Conservation (phyloP, 2,329 filamentous ascomycete genomes). For the Elsinoe ampelina region DNA sequence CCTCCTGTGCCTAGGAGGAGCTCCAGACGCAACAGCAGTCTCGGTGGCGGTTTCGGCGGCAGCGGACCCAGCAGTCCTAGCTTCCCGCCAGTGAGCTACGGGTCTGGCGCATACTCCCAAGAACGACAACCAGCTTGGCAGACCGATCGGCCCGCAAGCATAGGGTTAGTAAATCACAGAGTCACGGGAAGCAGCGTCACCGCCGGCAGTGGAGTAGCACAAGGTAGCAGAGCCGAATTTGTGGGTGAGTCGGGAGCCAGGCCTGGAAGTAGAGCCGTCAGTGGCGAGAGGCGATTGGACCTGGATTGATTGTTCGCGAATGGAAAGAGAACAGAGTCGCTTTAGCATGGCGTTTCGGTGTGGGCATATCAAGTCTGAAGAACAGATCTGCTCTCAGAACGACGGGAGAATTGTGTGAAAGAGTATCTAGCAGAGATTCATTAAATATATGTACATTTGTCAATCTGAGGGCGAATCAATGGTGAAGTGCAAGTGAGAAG, state of each 20-base stretch:
- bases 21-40: constrained; percentile 9
- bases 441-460: neutral
- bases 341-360: constrained; percentile 7
- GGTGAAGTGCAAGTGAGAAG: neutral
- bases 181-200: constrained; percentile 16
- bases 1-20: constrained; percentile 1
- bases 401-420: neutral
- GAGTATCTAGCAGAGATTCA: neutral
- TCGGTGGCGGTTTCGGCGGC: neutral
- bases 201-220: constrained; percentile 11
- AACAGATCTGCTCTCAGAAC: neutral
- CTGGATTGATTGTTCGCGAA: neutral
- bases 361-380: neutral
- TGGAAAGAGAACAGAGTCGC: neutral
- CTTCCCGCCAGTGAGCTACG: neutral
- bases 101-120: neutral
- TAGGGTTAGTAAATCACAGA: constrained; percentile 15
- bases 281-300: constrained; percentile 1
- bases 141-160: constrained; percentile 15
- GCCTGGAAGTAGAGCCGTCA: neutral
- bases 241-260: neutral
- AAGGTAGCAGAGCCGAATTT: constrained; percentile 15
- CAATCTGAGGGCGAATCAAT: neutral
- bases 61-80: neutral
- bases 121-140: neutral